Evolutionary conservation across 352 stramenopile species (phyloP), one percentile per base, ranked within the genome.

Genomic region (Pythium oligandrum): DNA sequence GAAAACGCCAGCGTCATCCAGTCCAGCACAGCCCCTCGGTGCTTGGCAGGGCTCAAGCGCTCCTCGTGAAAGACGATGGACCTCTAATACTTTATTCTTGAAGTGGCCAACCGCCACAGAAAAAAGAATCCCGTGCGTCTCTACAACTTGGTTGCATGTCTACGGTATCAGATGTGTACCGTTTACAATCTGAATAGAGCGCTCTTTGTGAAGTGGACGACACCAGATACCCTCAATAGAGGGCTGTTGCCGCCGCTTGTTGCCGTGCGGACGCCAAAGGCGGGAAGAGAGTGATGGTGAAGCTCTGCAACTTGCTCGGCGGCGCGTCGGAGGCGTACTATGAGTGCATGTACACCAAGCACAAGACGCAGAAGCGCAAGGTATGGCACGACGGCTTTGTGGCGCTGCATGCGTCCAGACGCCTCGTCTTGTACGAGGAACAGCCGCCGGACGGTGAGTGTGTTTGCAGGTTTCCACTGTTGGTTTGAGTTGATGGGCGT

Each of bases 361-460:
- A 93, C 75, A 91, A 90, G 75, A 88, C 80, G 43, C 80, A 91
- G 66, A 93, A 93, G 70, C 69, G 71, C 56, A 93, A 93, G 64
- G 68, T 63, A 10, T 93, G 78, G 75, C 73, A 91, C 30, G 81
- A 93, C 50, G 83, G 80, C n/a, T 89, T 90, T 53, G 40, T 90
- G 6, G 46, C 59, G 47, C 66, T 88, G 2, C 66, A 70, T 44
- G 67, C 67, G n/a, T 78, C 80, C 31, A 65, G 71, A 6, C 78
- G 68, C 53, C 48, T 90, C 17, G 69, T 86, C 37, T 59, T 93
- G 12, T 81, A 82, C 47, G 75, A 86, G 26, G 78, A 89, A 4
- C 57, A 43, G 31, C 70, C 68, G 32, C 61, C 61, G 40, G 55
- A 59, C 57, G 75, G 77, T 77, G 46, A 45, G 51, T 5, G 36